These are phyloP conservation scores for Bipolaris bicolor DNA, from an alignment of 2,329 filamentous ascomycete genomes.

Conservation along the genomic window DNA sequence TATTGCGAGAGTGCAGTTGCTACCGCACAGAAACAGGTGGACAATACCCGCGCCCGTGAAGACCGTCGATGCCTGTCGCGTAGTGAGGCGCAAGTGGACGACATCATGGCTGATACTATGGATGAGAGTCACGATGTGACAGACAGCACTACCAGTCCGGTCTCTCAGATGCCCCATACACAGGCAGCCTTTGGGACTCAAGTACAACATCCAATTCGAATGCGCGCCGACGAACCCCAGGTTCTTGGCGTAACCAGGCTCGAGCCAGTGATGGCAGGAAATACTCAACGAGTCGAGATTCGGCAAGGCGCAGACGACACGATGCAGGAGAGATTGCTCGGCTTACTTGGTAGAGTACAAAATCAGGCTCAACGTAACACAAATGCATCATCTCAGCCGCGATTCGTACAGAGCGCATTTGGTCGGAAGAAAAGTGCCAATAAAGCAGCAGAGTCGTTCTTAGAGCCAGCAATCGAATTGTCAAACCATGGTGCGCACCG, in stretches of 20 bases:
- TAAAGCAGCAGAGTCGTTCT: background rate
- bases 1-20: constrained; percentile 12
- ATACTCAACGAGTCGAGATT: constrained; percentile 23
- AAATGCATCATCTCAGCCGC: background rate
- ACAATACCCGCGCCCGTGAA: constrained; percentile 15
- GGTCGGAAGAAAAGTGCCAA: background rate
- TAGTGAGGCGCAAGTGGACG: constrained; percentile 4
- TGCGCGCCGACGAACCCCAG: constrained; percentile 7
- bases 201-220: constrained; percentile 13
- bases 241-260: constrained; percentile 21
- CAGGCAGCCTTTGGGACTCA: constrained; percentile 36
- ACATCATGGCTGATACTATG: constrained; percentile 16
- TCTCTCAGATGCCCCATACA: constrained; percentile 28
- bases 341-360: background rate
- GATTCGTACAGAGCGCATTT: constrained; percentile 1
- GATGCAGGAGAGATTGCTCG: background rate
- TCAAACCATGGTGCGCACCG: background rate
- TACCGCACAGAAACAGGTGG: constrained; percentile 15
- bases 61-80: constrained; percentile 28
- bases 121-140: background rate
- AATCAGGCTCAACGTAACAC: background rate
- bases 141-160: constrained; percentile 1
- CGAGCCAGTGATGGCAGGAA: constrained; percentile 32
- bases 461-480: background rate
- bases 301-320: constrained; percentile 5